Percentiles rank a stretch among this genome's conserved stretches.
These are phyloP conservation scores for Cyberlindnera petersonii DNA, from an alignment of 805 yeast species.

Conservation along the genomic window DNA sequence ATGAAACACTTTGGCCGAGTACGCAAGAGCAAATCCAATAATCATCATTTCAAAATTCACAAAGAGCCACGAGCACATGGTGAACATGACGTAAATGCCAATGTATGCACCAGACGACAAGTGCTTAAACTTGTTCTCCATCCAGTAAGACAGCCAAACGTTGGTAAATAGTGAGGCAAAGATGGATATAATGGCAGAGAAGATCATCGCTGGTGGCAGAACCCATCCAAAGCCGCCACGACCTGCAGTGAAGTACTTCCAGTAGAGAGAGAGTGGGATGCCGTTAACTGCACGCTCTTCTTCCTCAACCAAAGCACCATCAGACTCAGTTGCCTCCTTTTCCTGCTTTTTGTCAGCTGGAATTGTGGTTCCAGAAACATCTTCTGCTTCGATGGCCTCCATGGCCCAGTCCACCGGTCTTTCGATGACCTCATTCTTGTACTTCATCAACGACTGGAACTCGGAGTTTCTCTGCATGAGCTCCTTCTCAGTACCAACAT, in stretches of 20 bases:
- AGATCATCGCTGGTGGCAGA: constrained; percentile 24
- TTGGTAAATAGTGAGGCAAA: constrained; percentile 58
- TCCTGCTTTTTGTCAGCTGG: background rate
- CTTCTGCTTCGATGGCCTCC: background rate
- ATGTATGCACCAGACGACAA: constrained; percentile 53
- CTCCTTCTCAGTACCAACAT: constrained; percentile 56
- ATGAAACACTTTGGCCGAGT: constrained; percentile 26
- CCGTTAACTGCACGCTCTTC: constrained; percentile 38
- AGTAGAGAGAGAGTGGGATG: constrained; percentile 32
- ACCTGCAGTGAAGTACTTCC: constrained; percentile 34
- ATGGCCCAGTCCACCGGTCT: background rate
- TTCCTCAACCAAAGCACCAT: constrained; percentile 16
- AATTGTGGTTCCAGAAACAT: background rate
- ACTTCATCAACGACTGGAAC: constrained; percentile 49
- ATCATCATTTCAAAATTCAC: constrained; percentile 31
- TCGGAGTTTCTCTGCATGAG: constrained; percentile 40
- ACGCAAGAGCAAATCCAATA: constrained; percentile 11
- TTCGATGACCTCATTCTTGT: constrained; percentile 9
- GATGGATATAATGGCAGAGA: constrained; percentile 31
- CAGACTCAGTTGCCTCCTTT: background rate
- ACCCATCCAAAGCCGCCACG: constrained; percentile 38
- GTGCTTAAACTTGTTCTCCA: constrained; percentile 44
- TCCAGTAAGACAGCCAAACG: constrained; percentile 79
- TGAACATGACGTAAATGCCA: constrained; percentile 57
- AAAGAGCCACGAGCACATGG: constrained; percentile 38